Percentiles rank a stretch among this genome's conserved stretches.
Evolutionary conservation across 2,329 filamentous ascomycete species (phyloP).

Genomic region (Penicillium expansum): DNA sequence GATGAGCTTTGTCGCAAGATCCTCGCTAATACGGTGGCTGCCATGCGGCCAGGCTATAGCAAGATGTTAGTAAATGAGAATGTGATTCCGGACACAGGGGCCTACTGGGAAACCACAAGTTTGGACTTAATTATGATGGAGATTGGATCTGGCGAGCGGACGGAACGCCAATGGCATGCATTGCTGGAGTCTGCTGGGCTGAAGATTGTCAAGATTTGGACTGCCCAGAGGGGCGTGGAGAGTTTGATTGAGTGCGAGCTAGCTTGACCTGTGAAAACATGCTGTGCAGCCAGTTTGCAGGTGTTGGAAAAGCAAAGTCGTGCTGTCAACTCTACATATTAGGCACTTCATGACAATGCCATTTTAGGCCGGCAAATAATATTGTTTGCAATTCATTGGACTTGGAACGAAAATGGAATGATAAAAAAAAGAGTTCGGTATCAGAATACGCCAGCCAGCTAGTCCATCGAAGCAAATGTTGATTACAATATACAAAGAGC

Average conservation of each 20-base stretch:
- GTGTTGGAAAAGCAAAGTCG: neutral
- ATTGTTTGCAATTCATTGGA: neutral
- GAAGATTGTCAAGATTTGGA: constrained; percentile 37
- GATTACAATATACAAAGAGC: constrained; percentile 13
- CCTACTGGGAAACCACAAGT: constrained; percentile 30
- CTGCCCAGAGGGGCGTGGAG: constrained; percentile 15
- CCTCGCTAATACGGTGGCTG: constrained; percentile 26
- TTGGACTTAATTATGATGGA: constrained; percentile 47
- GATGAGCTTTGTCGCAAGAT: constrained; percentile 34
- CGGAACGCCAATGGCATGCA: constrained; percentile 39
- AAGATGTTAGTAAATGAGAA: constrained; percentile 47
- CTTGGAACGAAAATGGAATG: neutral
- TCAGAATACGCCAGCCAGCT: constrained; percentile 17
- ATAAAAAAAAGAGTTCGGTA: constrained; percentile 17
- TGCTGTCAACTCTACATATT: neutral
- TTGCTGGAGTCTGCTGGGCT: constrained; percentile 36
- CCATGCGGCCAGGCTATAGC: constrained; percentile 42
- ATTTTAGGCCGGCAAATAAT: neutral
- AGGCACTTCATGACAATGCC: neutral
- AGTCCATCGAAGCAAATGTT: constrained; percentile 12
- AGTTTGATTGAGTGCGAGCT: constrained; percentile 27
- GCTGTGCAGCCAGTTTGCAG: neutral
- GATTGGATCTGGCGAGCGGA: constrained; percentile 39
- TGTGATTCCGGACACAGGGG: constrained; percentile 37
- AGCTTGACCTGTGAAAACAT: constrained; percentile 8